Evolutionary conservation across 352 stramenopile genomes (phyloP).

Genomic region (Globisporangium splendens): DNA sequence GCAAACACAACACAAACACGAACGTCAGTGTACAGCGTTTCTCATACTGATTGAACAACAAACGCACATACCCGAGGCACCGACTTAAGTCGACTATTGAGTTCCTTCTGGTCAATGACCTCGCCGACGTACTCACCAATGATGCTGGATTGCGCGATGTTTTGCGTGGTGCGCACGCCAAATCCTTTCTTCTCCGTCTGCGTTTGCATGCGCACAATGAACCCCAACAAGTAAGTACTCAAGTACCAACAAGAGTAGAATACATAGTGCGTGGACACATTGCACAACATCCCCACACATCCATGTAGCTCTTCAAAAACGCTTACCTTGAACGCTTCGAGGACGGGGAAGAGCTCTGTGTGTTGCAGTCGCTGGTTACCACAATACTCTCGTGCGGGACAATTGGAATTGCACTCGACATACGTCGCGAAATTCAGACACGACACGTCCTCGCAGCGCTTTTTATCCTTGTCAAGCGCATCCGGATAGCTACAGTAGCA

Average conservation of each 20-base stretch:
- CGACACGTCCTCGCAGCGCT: constrained; percentile 77
- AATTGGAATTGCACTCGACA: constrained; percentile 63
- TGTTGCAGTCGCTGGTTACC: constrained; percentile 78
- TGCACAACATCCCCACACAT: neutral
- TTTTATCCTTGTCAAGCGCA: constrained; percentile 30
- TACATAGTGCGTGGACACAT: neutral
- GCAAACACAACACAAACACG: constrained; percentile 7
- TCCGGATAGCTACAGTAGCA: constrained; percentile 64
- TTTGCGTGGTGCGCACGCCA: constrained; percentile 64
- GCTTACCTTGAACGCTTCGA: constrained; percentile 69
- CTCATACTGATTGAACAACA: neutral
- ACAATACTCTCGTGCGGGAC: constrained; percentile 46
- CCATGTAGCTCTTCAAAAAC: no score
- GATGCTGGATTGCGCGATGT: constrained; percentile 60
- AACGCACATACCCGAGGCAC: constrained; percentile 39
- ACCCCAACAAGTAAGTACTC: neutral
- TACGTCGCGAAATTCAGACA: constrained; percentile 89
- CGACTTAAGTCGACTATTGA: constrained; percentile 48
- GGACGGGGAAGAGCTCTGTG: constrained; percentile 48
- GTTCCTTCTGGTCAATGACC: constrained; percentile 88
- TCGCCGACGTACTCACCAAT: constrained; percentile 92
- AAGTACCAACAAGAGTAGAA: no score
- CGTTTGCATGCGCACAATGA: neutral
- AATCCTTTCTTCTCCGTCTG: constrained; percentile 82
- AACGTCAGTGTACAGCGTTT: neutral